These are phyloP conservation scores for Mucor racemosus DNA, from an alignment of 371 early-diverging fungal species.

Conservation along the genomic window DNA sequence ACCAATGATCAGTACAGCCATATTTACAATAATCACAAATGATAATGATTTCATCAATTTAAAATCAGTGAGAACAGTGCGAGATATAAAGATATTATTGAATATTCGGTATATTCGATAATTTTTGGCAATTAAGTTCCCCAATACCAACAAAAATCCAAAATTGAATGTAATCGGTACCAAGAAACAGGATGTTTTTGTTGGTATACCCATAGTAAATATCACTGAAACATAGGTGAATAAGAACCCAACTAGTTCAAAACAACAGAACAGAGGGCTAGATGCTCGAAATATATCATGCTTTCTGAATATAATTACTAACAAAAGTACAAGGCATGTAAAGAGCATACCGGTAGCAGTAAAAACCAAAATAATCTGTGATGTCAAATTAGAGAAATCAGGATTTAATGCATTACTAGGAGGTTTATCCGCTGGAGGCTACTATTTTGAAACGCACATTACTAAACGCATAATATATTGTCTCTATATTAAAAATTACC, in stretches of 20 bases:
- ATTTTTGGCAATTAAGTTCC: constrained; percentile 62
- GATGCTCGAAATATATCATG: constrained; percentile 59
- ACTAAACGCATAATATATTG: constrained; percentile 48
- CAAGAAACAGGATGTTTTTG: constrained; percentile 38
- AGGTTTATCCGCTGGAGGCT: constrained; percentile 54
- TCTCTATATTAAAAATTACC: constrained; percentile 27
- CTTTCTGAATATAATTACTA: constrained; percentile 38
- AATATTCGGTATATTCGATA: constrained; percentile 66
- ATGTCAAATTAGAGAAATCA: constrained; percentile 33
- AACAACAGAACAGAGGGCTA: constrained; percentile 58
- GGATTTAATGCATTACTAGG: constrained; percentile 54
- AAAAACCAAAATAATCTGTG: constrained; percentile 42
- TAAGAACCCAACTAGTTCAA: constrained; percentile 58
- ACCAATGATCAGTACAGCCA: constrained; percentile 52
- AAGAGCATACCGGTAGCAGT: constrained; percentile 36
- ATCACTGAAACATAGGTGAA: constrained; percentile 51
- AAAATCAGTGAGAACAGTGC: constrained; percentile 54
- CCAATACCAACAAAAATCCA: constrained; percentile 56
- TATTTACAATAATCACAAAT: constrained; percentile 42
- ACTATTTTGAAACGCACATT: constrained; percentile 24
- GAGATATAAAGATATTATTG: constrained; percentile 59
- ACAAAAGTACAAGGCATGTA: constrained; percentile 25
- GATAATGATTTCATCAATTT: constrained; percentile 56
- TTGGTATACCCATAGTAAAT: constrained; percentile 51
- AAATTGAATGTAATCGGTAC: constrained; percentile 51